Percentiles rank a stretch among this genome's conserved stretches.
Conservation (phyloP, 495 filamentous ascomycete species). For the Podospora pseudocomata region DNA sequence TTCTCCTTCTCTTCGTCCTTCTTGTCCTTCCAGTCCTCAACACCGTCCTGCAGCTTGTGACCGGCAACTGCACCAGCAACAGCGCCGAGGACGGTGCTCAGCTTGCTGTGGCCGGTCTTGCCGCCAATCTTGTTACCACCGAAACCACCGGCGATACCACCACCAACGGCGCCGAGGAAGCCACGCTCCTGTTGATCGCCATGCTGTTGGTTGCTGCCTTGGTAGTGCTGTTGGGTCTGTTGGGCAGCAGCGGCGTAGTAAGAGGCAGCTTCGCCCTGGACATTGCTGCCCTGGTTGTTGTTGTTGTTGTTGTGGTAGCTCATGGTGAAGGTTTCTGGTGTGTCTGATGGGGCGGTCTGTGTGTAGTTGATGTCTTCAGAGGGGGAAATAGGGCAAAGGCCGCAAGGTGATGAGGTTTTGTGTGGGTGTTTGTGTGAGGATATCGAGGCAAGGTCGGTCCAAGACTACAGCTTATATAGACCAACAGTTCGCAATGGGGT, state of each 20-base stretch:
- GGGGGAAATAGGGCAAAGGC: neutral
- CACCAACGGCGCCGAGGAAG: slow-evolving; percentile 33
- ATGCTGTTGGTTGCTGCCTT: slow-evolving; percentile 17
- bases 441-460: neutral
- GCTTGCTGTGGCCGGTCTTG: slow-evolving; percentile 32
- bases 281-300: slow-evolving; percentile 12
- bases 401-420: neutral
- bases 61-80: slow-evolving; percentile 37
- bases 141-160: slow-evolving; percentile 33
- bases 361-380: neutral
- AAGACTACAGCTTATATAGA: neutral
- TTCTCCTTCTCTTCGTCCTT: slow-evolving; percentile 33
- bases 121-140: slow-evolving; percentile 36
- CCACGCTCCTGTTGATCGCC: slow-evolving; percentile 32
- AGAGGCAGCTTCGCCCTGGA: slow-evolving; percentile 23
- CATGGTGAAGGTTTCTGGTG: slow-evolving; percentile 9
- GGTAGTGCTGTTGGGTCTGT: slow-evolving; percentile 18
- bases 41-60: slow-evolving; percentile 38
- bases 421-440: neutral
- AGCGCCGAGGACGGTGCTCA: slow-evolving; percentile 30
- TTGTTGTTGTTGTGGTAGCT: slow-evolving; percentile 13
- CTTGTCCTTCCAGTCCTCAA: slow-evolving; percentile 37
- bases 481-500: neutral
- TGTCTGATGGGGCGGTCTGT: neutral
- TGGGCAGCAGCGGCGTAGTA: slow-evolving; percentile 20